Percentiles rank a stretch among this genome's conserved stretches.
These are phyloP conservation scores for Podaxis pistillaris DNA, from an alignment of 768 basidiomycete species.

Conservation along the genomic window DNA sequence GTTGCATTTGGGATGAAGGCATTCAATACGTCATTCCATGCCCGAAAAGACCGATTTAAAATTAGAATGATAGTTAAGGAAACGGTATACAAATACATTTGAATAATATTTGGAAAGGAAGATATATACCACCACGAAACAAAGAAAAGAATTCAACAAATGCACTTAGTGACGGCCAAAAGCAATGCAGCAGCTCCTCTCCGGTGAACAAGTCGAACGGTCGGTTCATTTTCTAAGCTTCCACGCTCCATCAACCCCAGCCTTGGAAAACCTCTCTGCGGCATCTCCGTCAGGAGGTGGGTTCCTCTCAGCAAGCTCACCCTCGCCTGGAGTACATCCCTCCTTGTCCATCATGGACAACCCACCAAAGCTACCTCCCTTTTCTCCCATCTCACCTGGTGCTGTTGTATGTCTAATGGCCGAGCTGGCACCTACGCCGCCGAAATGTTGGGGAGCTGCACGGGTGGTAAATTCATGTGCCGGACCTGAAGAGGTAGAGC, in stretches of 20 bases:
- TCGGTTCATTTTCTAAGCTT: slow-evolving; percentile 42
- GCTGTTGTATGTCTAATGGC: slow-evolving; percentile 40
- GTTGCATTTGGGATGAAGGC: not conserved
- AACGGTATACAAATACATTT: not conserved
- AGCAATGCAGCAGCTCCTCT: not conserved
- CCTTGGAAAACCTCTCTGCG: slow-evolving; percentile 44
- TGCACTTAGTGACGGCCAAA: not conserved
- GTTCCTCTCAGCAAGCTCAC: slow-evolving; percentile 42
- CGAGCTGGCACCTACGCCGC: slow-evolving; percentile 48
- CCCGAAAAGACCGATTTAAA: not conserved
- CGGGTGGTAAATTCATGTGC: slow-evolving; percentile 46
- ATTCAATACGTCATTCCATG: not conserved
- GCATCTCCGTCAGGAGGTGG: slow-evolving; percentile 42
- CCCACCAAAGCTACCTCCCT: slow-evolving; percentile 43
- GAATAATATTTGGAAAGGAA: not conserved
- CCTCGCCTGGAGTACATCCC: slow-evolving; percentile 35
- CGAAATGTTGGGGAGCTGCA: slow-evolving; percentile 36
- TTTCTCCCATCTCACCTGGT: slow-evolving; percentile 44
- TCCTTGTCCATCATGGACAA: slow-evolving; percentile 40
- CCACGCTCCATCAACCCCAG: slow-evolving; percentile 47
- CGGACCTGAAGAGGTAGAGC: slow-evolving; percentile 40
- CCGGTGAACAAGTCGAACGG: not conserved
- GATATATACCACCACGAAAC: not conserved
- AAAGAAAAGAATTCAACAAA: too few species aligned
- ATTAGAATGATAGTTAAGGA: not conserved